Percentiles rank a stretch among this genome's conserved stretches.
Evolutionary conservation across 495 filamentous ascomycete genomes (phyloP).

Genomic region (Talaromyces proteolyticus): DNA sequence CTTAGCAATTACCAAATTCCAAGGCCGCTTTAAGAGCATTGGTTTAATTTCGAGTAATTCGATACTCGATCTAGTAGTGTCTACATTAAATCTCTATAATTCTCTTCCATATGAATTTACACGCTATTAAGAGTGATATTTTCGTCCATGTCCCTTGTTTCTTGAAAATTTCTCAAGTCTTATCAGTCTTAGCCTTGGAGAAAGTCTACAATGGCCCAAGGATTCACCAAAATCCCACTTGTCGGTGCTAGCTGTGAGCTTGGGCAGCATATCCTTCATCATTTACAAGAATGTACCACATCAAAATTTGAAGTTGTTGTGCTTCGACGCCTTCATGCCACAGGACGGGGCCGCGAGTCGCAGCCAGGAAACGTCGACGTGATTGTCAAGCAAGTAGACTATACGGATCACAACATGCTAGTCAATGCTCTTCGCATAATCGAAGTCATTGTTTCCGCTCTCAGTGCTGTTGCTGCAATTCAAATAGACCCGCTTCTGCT

Average conservation of each 20-base stretch:
- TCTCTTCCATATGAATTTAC: too few species aligned
- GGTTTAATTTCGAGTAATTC: too few species aligned
- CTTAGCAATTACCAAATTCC: too few species aligned
- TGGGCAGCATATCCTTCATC: not conserved
- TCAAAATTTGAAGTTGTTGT: not conserved
- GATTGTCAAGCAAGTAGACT: not conserved
- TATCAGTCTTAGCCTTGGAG: too few species aligned
- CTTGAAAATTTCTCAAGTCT: too few species aligned
- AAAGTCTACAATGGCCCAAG: too few species aligned
- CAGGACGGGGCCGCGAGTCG: too few species aligned
- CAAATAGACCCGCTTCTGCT: not conserved
- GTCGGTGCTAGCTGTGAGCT: not conserved
- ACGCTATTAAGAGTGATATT: too few species aligned
- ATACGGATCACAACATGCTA: not conserved
- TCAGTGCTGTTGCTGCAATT: not conserved
- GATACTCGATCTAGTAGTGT: too few species aligned
- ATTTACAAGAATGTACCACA: not conserved
- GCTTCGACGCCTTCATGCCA: not conserved
- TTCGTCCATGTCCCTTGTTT: too few species aligned
- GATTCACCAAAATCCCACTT: not conserved
- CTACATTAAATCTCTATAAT: too few species aligned
- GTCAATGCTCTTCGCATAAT: not conserved
- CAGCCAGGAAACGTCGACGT: not conserved
- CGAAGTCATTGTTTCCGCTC: not conserved
- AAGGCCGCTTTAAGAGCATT: too few species aligned